A percentile compares a stretch with the other conserved stretches of the same genome.
Evolutionary conservation across 1,139 yeast genomes (phyloP).

Genomic region (Debaryomyces subglobosus): DNA sequence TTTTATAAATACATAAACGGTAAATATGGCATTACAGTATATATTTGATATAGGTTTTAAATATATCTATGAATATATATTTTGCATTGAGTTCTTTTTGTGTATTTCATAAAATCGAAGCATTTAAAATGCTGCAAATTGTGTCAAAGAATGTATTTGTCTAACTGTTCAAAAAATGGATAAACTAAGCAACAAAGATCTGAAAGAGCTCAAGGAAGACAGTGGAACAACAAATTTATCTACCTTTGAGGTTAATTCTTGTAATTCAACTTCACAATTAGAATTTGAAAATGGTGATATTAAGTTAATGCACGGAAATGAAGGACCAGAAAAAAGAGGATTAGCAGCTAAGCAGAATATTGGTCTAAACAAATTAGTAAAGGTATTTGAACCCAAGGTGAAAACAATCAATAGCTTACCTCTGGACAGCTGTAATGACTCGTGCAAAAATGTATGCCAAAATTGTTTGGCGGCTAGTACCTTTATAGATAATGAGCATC

Average conservation of each 20-base stretch:
- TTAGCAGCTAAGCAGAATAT: constrained; percentile 8
- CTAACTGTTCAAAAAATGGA: neutral
- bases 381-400: constrained; percentile 5
- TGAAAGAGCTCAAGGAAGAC: neutral
- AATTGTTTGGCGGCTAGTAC: constrained; percentile 9
- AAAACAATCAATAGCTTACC: constrained; percentile 8
- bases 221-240: neutral
- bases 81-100: neutral
- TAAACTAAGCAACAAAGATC: neutral
- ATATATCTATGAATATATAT: neutral
- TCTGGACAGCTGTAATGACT: constrained; percentile 8
- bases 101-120: neutral
- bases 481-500: neutral
- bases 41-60: neutral
- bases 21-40: neutral
- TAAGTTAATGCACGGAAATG: constrained; percentile 11
- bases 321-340: constrained; percentile 17
- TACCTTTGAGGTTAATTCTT: neutral
- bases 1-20: neutral
- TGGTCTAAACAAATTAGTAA: neutral
- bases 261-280: neutral
- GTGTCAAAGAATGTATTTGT: neutral
- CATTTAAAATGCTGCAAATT: neutral
- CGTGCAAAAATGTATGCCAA: constrained; percentile 12
- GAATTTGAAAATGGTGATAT: constrained; percentile 6